Percentiles rank a stretch among this genome's conserved stretches.
Evolutionary conservation across 2,329 filamentous ascomycete species (phyloP).

Genomic region (Phialocephala subalpina): DNA sequence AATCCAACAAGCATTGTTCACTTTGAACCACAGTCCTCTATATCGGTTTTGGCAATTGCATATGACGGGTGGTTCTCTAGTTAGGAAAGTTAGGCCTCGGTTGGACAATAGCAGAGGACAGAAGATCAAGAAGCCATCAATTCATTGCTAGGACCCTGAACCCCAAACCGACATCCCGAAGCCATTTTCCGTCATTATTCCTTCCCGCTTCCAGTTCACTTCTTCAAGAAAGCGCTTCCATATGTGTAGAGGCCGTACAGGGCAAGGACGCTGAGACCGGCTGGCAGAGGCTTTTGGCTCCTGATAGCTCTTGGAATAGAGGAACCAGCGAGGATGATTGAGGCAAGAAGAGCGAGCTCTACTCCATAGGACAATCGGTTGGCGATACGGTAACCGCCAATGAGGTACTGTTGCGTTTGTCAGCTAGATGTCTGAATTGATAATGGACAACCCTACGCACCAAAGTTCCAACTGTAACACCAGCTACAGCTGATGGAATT

Average conservation of each 20-base stretch:
- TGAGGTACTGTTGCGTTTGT: slow-evolving; percentile 58
- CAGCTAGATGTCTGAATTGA: background rate
- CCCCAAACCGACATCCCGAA: background rate
- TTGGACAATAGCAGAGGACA: background rate
- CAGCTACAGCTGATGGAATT: slow-evolving; percentile 85
- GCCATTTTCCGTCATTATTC: background rate
- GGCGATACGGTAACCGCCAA: slow-evolving; percentile 84
- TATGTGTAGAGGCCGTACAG: slow-evolving; percentile 82
- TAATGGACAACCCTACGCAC: slow-evolving; percentile 43
- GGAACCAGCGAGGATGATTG: slow-evolving; percentile 81
- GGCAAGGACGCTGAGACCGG: slow-evolving; percentile 80
- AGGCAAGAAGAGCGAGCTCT: slow-evolving; percentile 89
- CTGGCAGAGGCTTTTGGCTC: slow-evolving; percentile 83
- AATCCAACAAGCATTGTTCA: slow-evolving; percentile 6
- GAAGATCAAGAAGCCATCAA: background rate
- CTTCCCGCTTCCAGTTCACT: slow-evolving; percentile 11
- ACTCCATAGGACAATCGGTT: slow-evolving; percentile 80
- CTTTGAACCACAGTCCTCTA: background rate
- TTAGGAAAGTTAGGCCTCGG: background rate
- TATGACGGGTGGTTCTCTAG: background rate
- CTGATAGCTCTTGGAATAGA: slow-evolving; percentile 88
- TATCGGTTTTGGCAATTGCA: background rate
- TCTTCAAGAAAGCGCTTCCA: slow-evolving; percentile 67
- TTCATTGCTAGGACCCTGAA: background rate
- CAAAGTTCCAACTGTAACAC: slow-evolving; percentile 79